Evolutionary conservation across 2,329 filamentous ascomycete genomes (phyloP).

Genomic region (Ascocoryne sarcoides): DNA sequence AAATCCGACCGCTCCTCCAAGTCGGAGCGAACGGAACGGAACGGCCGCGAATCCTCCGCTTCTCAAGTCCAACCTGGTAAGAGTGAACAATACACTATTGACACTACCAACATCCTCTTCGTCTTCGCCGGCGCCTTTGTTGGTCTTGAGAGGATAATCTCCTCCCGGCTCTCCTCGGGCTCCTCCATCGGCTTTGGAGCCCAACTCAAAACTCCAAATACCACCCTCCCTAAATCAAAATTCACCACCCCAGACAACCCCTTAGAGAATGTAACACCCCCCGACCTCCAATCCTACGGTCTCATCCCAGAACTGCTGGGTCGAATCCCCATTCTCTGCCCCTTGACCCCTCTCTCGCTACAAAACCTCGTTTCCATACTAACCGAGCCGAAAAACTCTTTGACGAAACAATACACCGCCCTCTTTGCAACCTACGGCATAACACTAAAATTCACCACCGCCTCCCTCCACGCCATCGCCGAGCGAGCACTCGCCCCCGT

Average conservation of each 20-base stretch:
- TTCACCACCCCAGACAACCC: constrained; percentile 3
- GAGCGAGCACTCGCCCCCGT: constrained; percentile 30
- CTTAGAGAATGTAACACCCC: constrained; percentile 54
- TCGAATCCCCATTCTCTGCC: constrained; percentile 84
- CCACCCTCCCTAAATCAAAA: constrained; percentile 34
- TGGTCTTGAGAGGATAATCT: constrained; percentile 77
- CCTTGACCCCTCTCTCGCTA: constrained; percentile 65
- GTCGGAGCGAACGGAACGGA: constrained; percentile 21
- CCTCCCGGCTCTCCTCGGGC: constrained; percentile 77
- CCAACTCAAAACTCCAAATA: constrained; percentile 52
- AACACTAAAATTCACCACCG: constrained; percentile 73
- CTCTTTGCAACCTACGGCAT: constrained; percentile 70
- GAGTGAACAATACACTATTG: constrained; percentile 56
- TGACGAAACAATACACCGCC: constrained; percentile 81
- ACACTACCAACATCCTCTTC: constrained; percentile 95
- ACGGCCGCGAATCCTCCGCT: constrained; percentile 16
- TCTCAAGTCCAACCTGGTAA: constrained; percentile 13
- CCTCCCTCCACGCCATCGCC: constrained; percentile 74
- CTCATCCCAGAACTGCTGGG: constrained; percentile 95
- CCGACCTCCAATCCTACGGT: constrained; percentile 74
- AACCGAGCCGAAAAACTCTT: constrained; percentile 82
- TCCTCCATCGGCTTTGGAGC: constrained; percentile 87
- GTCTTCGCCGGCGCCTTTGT: constrained; percentile 95
- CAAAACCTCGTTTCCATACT: constrained; percentile 73
- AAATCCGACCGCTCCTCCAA: constrained; percentile 53